Percentiles rank a stretch among this genome's conserved stretches.
phyloP scores from a whole-genome alignment of 805 yeast genomes.

The Kodamaea laetipori region DNA sequence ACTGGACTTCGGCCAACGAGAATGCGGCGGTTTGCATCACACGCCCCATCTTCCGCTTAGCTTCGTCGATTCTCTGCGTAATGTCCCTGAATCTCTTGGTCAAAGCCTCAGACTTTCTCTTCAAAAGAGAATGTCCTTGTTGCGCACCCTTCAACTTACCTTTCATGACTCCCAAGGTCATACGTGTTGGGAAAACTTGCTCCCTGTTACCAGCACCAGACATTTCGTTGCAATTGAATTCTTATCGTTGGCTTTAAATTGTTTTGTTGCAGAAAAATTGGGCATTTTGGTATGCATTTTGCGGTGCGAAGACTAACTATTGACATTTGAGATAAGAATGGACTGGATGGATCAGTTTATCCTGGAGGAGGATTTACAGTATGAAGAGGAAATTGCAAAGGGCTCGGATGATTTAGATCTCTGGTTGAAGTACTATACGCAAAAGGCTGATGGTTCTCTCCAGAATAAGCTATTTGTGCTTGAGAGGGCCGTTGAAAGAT shows the following conservation, averaged over 20 bases:
- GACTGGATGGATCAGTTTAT: neutral
- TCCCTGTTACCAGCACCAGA: conserved; percentile 81
- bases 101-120: conserved; percentile 95
- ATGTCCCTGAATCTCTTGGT: conserved; percentile 96
- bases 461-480: conserved; percentile 47
- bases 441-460: conserved; percentile 20
- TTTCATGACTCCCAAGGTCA: conserved; percentile 95
- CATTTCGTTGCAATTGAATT: conserved; percentile 34
- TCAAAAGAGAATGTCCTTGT: conserved; percentile 90
- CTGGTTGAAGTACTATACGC: conserved; percentile 50
- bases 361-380: conserved; percentile 28
- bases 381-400: conserved; percentile 33
- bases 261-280: conserved; percentile 2
- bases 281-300: neutral
- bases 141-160: conserved; percentile 95
- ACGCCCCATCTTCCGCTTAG: conserved; percentile 96
- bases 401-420: conserved; percentile 23
- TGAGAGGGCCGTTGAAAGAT: conserved; percentile 50
- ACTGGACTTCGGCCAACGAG: conserved; percentile 94
- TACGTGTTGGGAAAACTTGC: conserved; percentile 95
- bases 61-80: conserved; percentile 89
- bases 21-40: conserved; percentile 99
- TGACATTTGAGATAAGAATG: conserved; percentile 4
- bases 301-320: conserved; percentile 1
- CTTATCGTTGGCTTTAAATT: conserved; percentile 7